These are phyloP conservation scores for Cercospora janseana DNA, from an alignment of 2,329 filamentous ascomycete genomes.

Conservation along the genomic window DNA sequence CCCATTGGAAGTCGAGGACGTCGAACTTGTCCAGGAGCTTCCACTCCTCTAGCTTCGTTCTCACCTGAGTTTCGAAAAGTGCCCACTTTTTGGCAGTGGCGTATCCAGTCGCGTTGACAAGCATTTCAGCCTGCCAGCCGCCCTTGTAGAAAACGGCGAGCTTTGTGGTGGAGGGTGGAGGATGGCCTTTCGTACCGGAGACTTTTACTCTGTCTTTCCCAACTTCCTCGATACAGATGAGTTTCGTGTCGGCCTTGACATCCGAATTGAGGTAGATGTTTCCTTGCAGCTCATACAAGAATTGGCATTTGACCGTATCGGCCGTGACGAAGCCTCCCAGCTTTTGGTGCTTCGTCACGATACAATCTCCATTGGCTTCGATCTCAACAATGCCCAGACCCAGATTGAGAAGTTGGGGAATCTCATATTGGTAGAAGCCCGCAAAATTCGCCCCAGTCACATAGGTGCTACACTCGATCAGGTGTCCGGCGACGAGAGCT, in stretches of 20 bases:
- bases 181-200: constrained; percentile 44
- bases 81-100: constrained; percentile 47
- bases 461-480: constrained; percentile 41
- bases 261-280: constrained; percentile 58
- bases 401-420: constrained; percentile 37
- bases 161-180: constrained; percentile 53
- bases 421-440: constrained; percentile 41
- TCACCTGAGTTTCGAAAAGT: constrained; percentile 46
- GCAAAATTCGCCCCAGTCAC: constrained; percentile 43
- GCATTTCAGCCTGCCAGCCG: constrained; percentile 47
- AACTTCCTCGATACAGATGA: constrained; percentile 52
- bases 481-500: constrained; percentile 42
- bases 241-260: constrained; percentile 52
- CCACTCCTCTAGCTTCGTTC: constrained; percentile 37
- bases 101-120: constrained; percentile 45
- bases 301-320: constrained; percentile 53
- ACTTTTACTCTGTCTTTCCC: constrained; percentile 50
- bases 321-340: constrained; percentile 41
- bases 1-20: constrained; percentile 30
- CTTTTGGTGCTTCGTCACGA: constrained; percentile 38
- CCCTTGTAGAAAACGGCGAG: constrained; percentile 46
- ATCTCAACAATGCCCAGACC: constrained; percentile 36
- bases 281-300: constrained; percentile 56
- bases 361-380: constrained; percentile 37
- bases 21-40: constrained; percentile 29